Base-by-base conservation (phyloP, 2,329 filamentous ascomycete genomes). In the Verticillium isaacii region DNA sequence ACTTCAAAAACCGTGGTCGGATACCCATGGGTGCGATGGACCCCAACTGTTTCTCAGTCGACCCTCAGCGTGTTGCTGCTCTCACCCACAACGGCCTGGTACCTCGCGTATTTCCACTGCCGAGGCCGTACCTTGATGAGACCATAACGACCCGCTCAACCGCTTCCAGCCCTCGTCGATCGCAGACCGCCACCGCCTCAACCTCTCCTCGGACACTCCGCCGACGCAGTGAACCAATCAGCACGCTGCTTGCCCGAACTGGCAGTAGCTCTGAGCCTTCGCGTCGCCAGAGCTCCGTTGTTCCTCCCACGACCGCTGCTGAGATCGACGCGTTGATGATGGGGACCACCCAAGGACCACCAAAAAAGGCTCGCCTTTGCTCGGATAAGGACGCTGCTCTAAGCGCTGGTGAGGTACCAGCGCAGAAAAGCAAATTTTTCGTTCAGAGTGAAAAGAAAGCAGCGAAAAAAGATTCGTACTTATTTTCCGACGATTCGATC, bases 21-120 rank as follows among this genome's bases (percentile, higher is more conserved):
- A 81, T 86, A 62, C 82, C 85, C 0, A 80, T 87, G 68, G 85
- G 81, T n/a, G 83, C 85, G 67, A 87, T 87, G 85, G 84, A 87
- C 59, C 76, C 82, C 45, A 87, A 87, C 64, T 86, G 83, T 69
- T 87, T 87, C 67, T 74, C 79, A 15, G 76, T 85, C 14, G 81
- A 87, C 62, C 74, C 78, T 15, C 71, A 80, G 32, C 75, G 78
- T 63, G 73, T 83, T 63, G 75, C 79, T n/a, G 75, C 74, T 60
- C 72, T 84, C 61, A 83, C 82, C 0, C 74, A 78, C 29, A 79
- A 80, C 61, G 83, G 79, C 3, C 70, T 80, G 37, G 79, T 80
- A 5, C 82, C 84, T 2, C 79, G 84, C 1, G 83, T 87, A 0
- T 87, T 85, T 63, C 85, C 85, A 2, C 74, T 87, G 8, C 85